Conservation (phyloP, 768 basidiomycete species). For the Suillus weaverae region DNA sequence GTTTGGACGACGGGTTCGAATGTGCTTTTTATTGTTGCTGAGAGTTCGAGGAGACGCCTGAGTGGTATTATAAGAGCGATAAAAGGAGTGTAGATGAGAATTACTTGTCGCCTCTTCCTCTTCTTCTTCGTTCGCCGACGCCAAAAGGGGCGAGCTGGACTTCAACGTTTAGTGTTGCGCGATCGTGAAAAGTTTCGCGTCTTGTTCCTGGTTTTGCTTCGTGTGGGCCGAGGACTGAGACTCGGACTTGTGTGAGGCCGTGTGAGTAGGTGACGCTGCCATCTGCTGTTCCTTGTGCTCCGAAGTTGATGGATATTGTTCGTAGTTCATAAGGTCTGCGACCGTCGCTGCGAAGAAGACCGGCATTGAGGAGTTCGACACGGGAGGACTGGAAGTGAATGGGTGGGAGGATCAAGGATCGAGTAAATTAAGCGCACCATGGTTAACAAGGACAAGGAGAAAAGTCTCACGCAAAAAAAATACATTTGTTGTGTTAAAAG, state of each 20-base stretch:
- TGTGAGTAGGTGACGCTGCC: conserved; percentile 84
- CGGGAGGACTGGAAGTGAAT: conserved; percentile 40
- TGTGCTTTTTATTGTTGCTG: conserved; percentile 84
- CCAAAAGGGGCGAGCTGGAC: conserved; percentile 87
- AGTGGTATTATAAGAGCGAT: conserved; percentile 10
- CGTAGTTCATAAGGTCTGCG: conserved; percentile 91
- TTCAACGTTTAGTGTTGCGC: conserved; percentile 88
- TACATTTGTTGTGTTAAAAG: neutral
- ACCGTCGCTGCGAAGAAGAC: conserved; percentile 88
- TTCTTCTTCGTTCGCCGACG: conserved; percentile 72
- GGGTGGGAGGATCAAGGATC: neutral
- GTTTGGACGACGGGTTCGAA: conserved; percentile 96
- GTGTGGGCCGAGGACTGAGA: conserved; percentile 89
- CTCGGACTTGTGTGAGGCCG: conserved; percentile 86
- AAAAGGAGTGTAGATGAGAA: conserved; percentile 28
- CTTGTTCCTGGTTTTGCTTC: conserved; percentile 70
- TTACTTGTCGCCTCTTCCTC: conserved; percentile 86
- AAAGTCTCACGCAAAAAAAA: neutral
- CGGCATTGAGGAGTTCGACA: conserved; percentile 80
- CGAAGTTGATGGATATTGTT: conserved; percentile 74
- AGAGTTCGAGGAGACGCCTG: conserved; percentile 87
- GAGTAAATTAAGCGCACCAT: neutral
- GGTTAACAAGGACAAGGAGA: neutral
- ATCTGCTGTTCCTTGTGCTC: conserved; percentile 74
- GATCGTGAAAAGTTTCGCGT: conserved; percentile 80